A percentile compares a stretch with the other conserved stretches of the same genome.
Conservation (phyloP, 2,329 filamentous ascomycete genomes). For the Graphiopsis chlorocephala region DNA sequence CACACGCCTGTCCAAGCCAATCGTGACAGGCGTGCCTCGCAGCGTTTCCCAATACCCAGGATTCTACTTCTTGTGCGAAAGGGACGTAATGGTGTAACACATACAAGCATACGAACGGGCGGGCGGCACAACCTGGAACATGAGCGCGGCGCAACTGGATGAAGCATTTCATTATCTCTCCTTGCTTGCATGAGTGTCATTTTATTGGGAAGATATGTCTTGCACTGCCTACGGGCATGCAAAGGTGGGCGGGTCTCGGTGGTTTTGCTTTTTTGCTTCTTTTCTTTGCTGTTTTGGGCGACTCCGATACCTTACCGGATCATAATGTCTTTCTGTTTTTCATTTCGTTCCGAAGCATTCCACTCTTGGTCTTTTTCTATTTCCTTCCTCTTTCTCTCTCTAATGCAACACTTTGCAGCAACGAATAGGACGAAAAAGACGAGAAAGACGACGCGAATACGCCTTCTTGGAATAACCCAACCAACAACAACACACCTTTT, state of each 20-base stretch:
- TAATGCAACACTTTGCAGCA: neutral
- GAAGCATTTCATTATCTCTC: neutral
- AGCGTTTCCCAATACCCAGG: neutral
- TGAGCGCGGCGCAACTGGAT: constrained; percentile 9
- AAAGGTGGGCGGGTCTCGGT: neutral
- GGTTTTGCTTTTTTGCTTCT: neutral
- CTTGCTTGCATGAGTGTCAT: neutral
- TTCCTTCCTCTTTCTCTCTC: neutral
- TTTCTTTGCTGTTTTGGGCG: neutral
- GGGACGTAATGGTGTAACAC: constrained; percentile 4
- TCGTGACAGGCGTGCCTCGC: neutral
- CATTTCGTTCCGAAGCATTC: neutral
- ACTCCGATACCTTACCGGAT: neutral
- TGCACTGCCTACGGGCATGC: constrained; percentile 1
- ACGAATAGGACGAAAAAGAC: neutral
- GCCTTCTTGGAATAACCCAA: neutral
- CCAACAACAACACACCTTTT: neutral
- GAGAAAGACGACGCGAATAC: neutral
- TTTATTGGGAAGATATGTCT: neutral
- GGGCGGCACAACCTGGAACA: constrained; percentile 4
- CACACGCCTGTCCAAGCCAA: neutral
- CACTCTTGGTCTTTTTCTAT: neutral
- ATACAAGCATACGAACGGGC: constrained; percentile 2
- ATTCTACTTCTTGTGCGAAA: neutral
- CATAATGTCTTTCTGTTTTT: constrained; percentile 4